Base-by-base conservation (phyloP, 2,329 filamentous ascomycete species). In the Ceratocystis variospora region DNA sequence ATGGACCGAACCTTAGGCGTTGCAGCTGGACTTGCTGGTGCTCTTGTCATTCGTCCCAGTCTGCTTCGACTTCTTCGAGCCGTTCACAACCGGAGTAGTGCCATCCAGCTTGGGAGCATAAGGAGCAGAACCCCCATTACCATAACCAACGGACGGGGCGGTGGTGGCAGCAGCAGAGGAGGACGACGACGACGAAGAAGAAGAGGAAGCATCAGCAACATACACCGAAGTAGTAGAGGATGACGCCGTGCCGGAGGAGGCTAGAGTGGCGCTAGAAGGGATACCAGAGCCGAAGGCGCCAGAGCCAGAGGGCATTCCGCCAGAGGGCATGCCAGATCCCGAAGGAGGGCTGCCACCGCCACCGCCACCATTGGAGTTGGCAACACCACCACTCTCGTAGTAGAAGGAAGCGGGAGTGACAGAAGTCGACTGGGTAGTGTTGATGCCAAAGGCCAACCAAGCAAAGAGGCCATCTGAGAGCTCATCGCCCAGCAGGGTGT, bases 361-460 rank as follows among this genome's bases (percentile, higher is more conserved):
- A n/a, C 50, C 55, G 19, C 19, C n/a, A 2, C n/a, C n/a, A 3
- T 6, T 41, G 33, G 45, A 7, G 59, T 75, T 75, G 50, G 68
- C 69, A 22, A 75, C 73, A 59, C 74, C 74, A 8, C 74, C 75
- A 5, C 69, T 64, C 45, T 72, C 71, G 41, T 74, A 75, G 62
- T 71, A 71, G 61, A 71, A 74, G 2, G 71, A 72, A 5, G 75
- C 74, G n/a, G 73, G 71, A 6, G 69, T 72, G 31, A 75, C 69
- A 2, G 62, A 15, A 31, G 45, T 65, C 5, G 69, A 68, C 6
- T 67, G 61, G 46, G 70, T 69, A 31, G 72, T 71, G 70, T 81
- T 78, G 61, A 84, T 76, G 4, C 78, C 81, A 53, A 83, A 74
- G 2, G 76, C 76, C 67, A 83, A 78, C 80, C 81, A 84, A 6